A percentile compares a stretch with the other conserved stretches of the same genome.
phyloP scores from a whole-genome alignment of 2,329 filamentous ascomycete species.

The Botryotinia convoluta region DNA sequence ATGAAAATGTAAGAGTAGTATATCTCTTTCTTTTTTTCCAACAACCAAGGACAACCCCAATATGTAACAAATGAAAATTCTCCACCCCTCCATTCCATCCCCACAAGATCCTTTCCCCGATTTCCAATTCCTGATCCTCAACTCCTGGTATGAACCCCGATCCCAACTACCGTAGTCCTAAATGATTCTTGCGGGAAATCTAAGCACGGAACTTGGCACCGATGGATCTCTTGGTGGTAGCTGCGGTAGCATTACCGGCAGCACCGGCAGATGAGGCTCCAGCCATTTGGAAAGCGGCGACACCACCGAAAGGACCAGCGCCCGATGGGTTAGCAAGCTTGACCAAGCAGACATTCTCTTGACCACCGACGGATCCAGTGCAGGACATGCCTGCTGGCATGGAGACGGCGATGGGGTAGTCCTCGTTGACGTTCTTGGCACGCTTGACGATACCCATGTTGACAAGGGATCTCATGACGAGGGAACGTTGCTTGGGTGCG shows the following conservation, averaged over 20 bases:
- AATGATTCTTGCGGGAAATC: not conserved
- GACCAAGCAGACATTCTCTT: constrained; percentile 60
- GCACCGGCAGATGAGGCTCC: constrained; percentile 16
- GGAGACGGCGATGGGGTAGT: constrained; percentile 46
- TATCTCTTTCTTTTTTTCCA: constrained; percentile 16
- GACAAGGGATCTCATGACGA: constrained; percentile 33
- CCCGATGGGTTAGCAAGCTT: constrained; percentile 60
- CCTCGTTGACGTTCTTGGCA: constrained; percentile 35
- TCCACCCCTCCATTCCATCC: not conserved
- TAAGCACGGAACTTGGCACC: constrained; percentile 24
- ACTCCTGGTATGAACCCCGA: constrained; percentile 3
- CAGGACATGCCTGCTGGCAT: constrained; percentile 52
- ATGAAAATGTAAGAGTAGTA: constrained; percentile 12
- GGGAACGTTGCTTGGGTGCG: constrained; percentile 32
- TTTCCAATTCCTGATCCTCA: not conserved
- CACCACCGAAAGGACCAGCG: constrained; percentile 62
- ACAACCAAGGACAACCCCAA: constrained; percentile 5
- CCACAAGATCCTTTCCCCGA: not conserved
- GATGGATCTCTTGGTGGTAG: constrained; percentile 14
- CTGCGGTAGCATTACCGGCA: constrained; percentile 3
- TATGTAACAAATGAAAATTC: not conserved
- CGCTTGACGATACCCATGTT: constrained; percentile 36
- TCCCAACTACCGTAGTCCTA: not conserved
- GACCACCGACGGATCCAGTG: constrained; percentile 58
- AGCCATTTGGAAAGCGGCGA: constrained; percentile 53